Base-by-base conservation (phyloP, 345 rosid genomes). In the Aquilaria sinensis region DNA sequence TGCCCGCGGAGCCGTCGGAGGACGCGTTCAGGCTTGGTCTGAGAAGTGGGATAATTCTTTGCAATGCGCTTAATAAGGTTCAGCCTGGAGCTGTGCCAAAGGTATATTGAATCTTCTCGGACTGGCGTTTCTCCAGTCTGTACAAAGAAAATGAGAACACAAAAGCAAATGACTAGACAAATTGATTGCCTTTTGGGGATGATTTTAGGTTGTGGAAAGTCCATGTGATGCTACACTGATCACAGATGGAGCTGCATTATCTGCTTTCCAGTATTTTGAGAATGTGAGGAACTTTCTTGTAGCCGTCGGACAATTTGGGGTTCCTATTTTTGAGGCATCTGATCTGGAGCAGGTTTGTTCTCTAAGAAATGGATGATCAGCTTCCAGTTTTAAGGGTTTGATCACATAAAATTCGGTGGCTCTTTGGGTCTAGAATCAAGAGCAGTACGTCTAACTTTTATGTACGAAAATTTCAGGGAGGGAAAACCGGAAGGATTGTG, bases 211-310 rank as follows among this genome's bases (percentile, higher is more conserved):
- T 30, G 94, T 90, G 63, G 96, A 87, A 78, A 79, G 88, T 74
- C 90, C 96, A 30, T 70, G 84, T 64, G 96, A 89, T 73, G 85
- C 88, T 57, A 66, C 74, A 63, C 80, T 77, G 51, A 78, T 90
- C 32, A 85, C 94, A 2, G 92, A 90, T 68, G 96, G 96, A 69
- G 96, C 96, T 0, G 91, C 96, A 30, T 76, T 89, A 67, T 84
- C 96, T 2, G 96, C 92, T 37, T 90, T 80, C 74, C 96, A 90
- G 71, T 87, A 90, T 75, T 90, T 90, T 65, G 96, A 90, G 75
- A 90, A 90, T 64, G 89, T 90, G 60, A 78, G 96, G 78, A 90
- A 90, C 67, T 90, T 87, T 70, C 86, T 90, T 51, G 94, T 87
- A 60, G 89, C 94, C 66, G 80, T 78, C 34, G 86, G 87, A 47